Base-by-base conservation (phyloP, 331 rosid species). In the Pyrus hybrid region DNA sequence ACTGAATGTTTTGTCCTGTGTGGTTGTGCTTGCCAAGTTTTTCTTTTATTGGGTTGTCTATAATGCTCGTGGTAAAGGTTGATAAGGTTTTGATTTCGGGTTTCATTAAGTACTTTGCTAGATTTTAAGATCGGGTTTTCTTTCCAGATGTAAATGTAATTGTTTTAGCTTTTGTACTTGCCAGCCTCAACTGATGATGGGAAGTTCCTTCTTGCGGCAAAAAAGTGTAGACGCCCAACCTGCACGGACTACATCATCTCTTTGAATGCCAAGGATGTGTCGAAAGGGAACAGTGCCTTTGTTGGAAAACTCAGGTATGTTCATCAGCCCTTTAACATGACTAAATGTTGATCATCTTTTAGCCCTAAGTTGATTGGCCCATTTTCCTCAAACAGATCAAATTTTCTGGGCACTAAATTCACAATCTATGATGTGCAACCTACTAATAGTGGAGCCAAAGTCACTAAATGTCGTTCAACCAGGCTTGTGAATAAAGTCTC, bases 151-250 rank as follows among this genome's bases (percentile, higher is more conserved):
- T 62, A 45, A 63, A 45, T 67, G 22, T 67, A 79, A 51, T 68
- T 73, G 68, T 80, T 75, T 69, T 78, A 28, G 76, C 75, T 10
- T 80, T 76, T 53, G 20, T 75, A 47, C 49, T 26, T 81, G 64
- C 58, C 87, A 92, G 93, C 86, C 80, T 88, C 93, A 67, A 87
- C 85, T 49, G 96, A 90, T 9, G 93, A 90, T 68, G 96, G 96
- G 29, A 93, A 93, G 80, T 88, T 90, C 79, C 97, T 93, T 72
- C 97, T 93, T 61, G 89, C 97, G 61, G 96, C 94, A 4, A 79
- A 88, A 80, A 88, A 87, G 76, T 87, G 86, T 76, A 83, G 94
- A 74, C 94, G 86, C 66, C 87, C 94, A 72, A 93, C 94, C 57
- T 87, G 79, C 78, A 93, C 94, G 1, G 97, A 90, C 76, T 90